Conservation (phyloP, 2,329 filamentous ascomycete species). For the Diplodia mutila region DNA sequence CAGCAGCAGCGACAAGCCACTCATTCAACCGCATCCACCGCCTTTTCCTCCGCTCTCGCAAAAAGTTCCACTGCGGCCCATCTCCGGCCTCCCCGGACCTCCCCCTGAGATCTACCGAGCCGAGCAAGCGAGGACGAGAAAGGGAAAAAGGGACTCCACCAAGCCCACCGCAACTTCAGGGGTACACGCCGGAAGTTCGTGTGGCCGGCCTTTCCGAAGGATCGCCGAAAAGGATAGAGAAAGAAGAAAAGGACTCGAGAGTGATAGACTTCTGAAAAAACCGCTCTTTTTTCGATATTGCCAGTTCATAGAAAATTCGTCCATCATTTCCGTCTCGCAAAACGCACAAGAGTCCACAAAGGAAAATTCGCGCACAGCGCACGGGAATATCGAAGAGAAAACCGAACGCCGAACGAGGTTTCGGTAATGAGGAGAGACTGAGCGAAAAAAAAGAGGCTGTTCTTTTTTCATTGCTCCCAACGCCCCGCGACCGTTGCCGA, state of each 20-base stretch:
- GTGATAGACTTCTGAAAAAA: background rate
- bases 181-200: background rate
- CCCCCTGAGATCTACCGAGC: conserved; percentile 7
- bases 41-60: background rate
- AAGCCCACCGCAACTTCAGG: background rate
- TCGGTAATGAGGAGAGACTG: background rate
- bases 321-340: background rate
- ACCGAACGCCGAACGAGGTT: background rate
- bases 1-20: background rate
- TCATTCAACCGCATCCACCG: background rate
- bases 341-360: background rate
- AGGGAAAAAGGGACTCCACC: background rate
- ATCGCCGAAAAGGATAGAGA: conserved; percentile 9
- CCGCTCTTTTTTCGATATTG: background rate
- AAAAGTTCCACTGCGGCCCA: background rate
- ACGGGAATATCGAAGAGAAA: background rate
- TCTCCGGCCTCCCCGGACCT: background rate
- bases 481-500: conserved; percentile 5
- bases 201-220: conserved; percentile 3
- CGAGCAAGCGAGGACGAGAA: conserved; percentile 1
- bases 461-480: background rate
- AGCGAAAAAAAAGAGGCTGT: background rate
- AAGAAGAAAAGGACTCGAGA: background rate
- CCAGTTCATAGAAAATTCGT: background rate
- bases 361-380: background rate